These are phyloP conservation scores for Chrysosporium queenslandicum DNA, from an alignment of 2,329 filamentous ascomycete species.

Conservation along the genomic window DNA sequence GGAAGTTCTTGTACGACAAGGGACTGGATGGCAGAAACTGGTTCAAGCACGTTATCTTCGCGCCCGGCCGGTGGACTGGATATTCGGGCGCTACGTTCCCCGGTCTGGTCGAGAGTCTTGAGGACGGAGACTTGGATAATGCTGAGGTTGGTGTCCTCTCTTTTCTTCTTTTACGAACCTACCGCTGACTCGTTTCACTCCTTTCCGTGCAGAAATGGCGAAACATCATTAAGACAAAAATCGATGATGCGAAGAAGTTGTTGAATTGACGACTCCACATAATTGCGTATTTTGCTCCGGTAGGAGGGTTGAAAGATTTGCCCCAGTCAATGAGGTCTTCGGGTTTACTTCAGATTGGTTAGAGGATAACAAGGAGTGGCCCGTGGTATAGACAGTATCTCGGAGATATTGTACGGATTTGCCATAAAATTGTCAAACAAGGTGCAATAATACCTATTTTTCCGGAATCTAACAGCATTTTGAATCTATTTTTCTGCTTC, in stretches of 20 bases:
- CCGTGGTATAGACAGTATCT: too few species aligned
- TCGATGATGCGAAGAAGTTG: constrained; percentile 24
- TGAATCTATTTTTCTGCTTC: not conserved
- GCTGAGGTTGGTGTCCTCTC: constrained; percentile 39
- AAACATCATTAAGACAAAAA: constrained; percentile 30
- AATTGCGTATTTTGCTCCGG: too few species aligned
- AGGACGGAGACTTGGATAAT: constrained; percentile 40
- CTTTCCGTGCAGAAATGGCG: constrained; percentile 31
- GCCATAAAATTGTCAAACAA: not conserved
- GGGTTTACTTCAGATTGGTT: too few species aligned
- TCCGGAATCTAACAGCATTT: not conserved
- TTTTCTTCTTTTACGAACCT: not conserved
- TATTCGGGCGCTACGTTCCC: constrained; percentile 67
- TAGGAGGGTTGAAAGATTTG: too few species aligned
- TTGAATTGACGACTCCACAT: constrained; percentile 1
- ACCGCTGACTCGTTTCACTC: not conserved
- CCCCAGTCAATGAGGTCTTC: too few species aligned
- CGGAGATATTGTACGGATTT: too few species aligned
- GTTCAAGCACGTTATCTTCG: constrained; percentile 95
- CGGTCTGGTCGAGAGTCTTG: constrained; percentile 53
- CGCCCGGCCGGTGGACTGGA: constrained; percentile 82
- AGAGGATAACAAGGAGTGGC: too few species aligned
- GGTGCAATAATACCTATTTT: not conserved
- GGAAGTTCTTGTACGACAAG: constrained; percentile 62
- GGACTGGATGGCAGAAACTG: constrained; percentile 71